Evolutionary conservation across 176 grass and related monocot species (phyloP).

Genomic region (Neostapfia colusana): DNA sequence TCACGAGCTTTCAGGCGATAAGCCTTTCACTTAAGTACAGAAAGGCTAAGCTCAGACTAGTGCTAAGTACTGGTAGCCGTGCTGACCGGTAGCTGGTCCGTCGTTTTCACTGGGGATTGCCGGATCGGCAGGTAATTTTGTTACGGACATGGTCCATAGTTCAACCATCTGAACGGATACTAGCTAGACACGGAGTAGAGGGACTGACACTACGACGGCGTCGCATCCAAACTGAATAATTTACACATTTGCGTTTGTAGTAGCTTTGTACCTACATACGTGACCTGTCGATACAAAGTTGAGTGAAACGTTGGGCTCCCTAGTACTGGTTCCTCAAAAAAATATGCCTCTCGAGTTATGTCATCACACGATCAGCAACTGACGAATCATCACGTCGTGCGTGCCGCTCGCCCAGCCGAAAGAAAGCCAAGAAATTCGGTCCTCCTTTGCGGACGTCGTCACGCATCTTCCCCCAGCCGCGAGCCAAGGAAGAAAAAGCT

Average conservation of each 20-base stretch:
- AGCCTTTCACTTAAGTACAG: background rate
- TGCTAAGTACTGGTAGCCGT: background rate
- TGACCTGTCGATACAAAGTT: no score
- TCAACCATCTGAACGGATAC: background rate
- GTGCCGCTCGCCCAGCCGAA: background rate
- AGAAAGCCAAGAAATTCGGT: background rate
- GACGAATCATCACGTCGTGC: background rate
- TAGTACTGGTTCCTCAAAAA: background rate
- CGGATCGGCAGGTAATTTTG: slow-evolving; percentile 22
- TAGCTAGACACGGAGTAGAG: background rate
- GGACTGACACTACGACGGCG: background rate
- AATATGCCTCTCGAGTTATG: background rate
- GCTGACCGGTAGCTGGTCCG: slow-evolving; percentile 4
- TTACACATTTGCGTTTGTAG: no score
- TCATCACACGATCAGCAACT: background rate
- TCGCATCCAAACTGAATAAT: background rate
- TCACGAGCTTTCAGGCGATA: background rate
- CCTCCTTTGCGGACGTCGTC: background rate
- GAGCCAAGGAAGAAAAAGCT: background rate
- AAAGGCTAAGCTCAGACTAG: background rate
- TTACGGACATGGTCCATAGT: background rate
- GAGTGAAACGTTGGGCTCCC: background rate
- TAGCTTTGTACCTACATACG: no score
- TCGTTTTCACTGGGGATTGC: slow-evolving; percentile 38
- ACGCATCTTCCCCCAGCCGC: background rate